Evolutionary conservation across 2,329 filamentous ascomycete species (phyloP), one percentile per base, ranked within the genome.

Genomic region (Alternaria brassicicola): DNA sequence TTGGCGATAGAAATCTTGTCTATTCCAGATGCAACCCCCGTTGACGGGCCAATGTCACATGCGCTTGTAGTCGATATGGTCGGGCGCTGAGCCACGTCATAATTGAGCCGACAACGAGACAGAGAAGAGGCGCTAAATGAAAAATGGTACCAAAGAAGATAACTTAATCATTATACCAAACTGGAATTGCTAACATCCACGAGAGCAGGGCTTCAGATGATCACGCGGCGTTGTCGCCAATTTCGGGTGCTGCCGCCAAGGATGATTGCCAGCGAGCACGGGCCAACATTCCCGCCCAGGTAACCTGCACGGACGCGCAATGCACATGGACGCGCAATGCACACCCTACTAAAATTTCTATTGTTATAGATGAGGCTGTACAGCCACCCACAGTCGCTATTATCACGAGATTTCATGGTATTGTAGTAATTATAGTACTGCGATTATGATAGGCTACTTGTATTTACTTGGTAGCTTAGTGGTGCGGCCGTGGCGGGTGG

Each of bases 211-310:
- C 23, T 45, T 17, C 15, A 30, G 50, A 43, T 49, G 35, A 39
- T 33, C 17, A 47, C 30, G 26, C 55, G 50, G 56, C 39, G 21
- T 52, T 55, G 42, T 30, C 41, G 41, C 50, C 55, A 39, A 26
- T 43, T 48, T 28, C 28, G 30, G 55, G 15, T 31, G 21, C 21
- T 38, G 36, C 55, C 47, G 47, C 39, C n/a, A 25, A 39, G 23
- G 43, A 47, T 23, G 57, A 63, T 63, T 58, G 23, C 23, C 58
- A 33, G 26, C 7, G 45, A 33, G 42, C 50, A 53, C 21, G 57
- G 56, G 35, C 38, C 47, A 39, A 41, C 17, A 36, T 45, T 57
- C 46, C 15, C 17, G n/a, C n/a, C n/a, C n/a, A n/a, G n/a, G n/a
- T n/a, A n/a, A n/a, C n/a, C n/a, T n/a, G n/a, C n/a, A n/a, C n/a